phyloP scores from a whole-genome alignment of 345 rosid genomes.

The Boechera divaricarpa region DNA sequence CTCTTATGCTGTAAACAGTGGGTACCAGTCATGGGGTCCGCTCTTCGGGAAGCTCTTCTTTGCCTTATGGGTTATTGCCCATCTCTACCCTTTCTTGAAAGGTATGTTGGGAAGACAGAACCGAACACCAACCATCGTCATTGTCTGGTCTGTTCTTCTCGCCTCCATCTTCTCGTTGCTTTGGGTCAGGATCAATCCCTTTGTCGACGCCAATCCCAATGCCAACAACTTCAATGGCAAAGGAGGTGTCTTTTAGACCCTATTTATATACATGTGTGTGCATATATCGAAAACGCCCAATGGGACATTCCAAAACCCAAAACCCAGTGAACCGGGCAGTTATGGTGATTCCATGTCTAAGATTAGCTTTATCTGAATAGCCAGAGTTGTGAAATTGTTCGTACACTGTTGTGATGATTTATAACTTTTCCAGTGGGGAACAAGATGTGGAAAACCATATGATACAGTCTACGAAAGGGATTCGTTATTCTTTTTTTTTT shows the following conservation, averaged over 20 bases:
- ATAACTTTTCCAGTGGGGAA: slow-evolving; percentile 23
- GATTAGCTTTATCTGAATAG: slow-evolving; percentile 36
- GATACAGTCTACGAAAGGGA: slow-evolving; percentile 34
- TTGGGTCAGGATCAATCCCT: slow-evolving; percentile 97
- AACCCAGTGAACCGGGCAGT: slow-evolving; percentile 3
- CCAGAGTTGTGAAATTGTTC: slow-evolving; percentile 27
- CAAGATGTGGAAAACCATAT: slow-evolving; percentile 29
- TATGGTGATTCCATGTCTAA: slow-evolving; percentile 14
- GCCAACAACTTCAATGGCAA: slow-evolving; percentile 64
- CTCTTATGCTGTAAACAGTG: slow-evolving; percentile 92
- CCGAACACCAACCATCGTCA: slow-evolving; percentile 96
- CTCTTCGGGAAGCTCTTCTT: slow-evolving; percentile 97
- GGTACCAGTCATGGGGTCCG: slow-evolving; percentile 99
- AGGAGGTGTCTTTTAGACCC: slow-evolving; percentile 62
- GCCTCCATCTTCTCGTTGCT: slow-evolving; percentile 99
- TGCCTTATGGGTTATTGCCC: slow-evolving; percentile 96
- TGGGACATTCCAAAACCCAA: slow-evolving; percentile 21
- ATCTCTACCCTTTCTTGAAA: slow-evolving; percentile 96
- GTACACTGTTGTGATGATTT: slow-evolving; percentile 31
- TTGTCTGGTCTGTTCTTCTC: slow-evolving; percentile 96
- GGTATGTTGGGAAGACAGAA: slow-evolving; percentile 97
- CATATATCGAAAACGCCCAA: slow-evolving; percentile 29
- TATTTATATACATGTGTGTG: slow-evolving; percentile 42
- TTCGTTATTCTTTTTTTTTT: slow-evolving; percentile 22
- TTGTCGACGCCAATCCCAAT: slow-evolving; percentile 56